Evolutionary conservation across 257 asterid species (phyloP), one percentile per base, ranked within the genome.

Genomic region (Solanum gracilifrons): DNA sequence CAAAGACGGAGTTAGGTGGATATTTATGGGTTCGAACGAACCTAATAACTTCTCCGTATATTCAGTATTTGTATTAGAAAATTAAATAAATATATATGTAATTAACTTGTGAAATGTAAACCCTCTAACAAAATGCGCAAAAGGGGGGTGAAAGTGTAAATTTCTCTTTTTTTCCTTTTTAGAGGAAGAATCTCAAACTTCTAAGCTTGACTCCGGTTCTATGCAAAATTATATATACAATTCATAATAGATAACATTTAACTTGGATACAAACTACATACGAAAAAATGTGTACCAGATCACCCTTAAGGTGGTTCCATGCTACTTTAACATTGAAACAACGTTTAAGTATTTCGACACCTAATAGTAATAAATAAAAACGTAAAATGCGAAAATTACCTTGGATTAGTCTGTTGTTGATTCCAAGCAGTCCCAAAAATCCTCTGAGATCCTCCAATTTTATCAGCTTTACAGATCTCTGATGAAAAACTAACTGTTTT

Each of bases 371-470:
- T 15, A 55, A 35, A 20, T 20, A 37, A 21, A 18, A 20, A 9
- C 0, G 0, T 33, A 29, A 33, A 83, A 37, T 18, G 37, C 29
- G 23, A 20, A 85, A 12, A 11, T 36, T 68, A 86, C 98, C 99
- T 94, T 84, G 86, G 76, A 46, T 92, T 89, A 73, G 86, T 88
- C 69, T 90, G 92, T 76, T 80, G 85, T 85, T 88, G 95, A 85
- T 91, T 89, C 95, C 94, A 91, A 73, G 93, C 90, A 86, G 93
- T 91, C 35, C 93, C 95, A 83, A 88, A 89, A 13, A 94, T 90
- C 94, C 97, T 93, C 84, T 93, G 95, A 83, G 98, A 95, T 7
- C 94, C 98, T 51, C 98, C 98, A 29, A 93, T 36, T 51, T 76
- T 86, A 33, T 93, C 95, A 85, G 90, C 89, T 86, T 89, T 94